Percentiles rank a stretch among this genome's conserved stretches.
Conservation (phyloP, 1,284 basidiomycete species). For the Entoloma clypeatum region DNA sequence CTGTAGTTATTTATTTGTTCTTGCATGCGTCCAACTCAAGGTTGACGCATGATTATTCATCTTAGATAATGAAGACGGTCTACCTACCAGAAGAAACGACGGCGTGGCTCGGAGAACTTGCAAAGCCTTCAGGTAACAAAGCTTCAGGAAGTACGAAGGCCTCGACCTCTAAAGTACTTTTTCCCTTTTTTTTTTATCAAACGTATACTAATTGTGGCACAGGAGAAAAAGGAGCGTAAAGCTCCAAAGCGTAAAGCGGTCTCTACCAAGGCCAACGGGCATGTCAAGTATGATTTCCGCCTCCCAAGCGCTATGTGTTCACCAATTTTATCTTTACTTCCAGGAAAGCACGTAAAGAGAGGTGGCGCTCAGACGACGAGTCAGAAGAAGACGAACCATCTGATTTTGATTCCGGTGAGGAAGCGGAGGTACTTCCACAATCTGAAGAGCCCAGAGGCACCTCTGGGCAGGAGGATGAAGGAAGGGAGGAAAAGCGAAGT, state of each 20-base stretch:
- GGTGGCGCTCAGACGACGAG: constrained; percentile 30
- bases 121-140: constrained; percentile 31
- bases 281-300: constrained; percentile 34
- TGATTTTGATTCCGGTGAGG: constrained; percentile 25
- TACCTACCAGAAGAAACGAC: constrained; percentile 63
- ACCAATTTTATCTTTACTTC: neutral
- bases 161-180: too few relatives aligned
- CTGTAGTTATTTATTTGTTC: constrained; percentile 37
- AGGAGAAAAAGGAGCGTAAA: constrained; percentile 41
- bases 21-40: neutral
- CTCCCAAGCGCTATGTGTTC: neutral
- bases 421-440: constrained; percentile 25
- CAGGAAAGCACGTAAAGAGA: constrained; percentile 33
- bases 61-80: constrained; percentile 57
- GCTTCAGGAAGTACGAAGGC: constrained; percentile 18
- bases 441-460: constrained; percentile 10
- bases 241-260: constrained; percentile 40
- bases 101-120: constrained; percentile 48
- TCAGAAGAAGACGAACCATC: constrained; percentile 28
- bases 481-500: constrained; percentile 29
- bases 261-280: constrained; percentile 34
- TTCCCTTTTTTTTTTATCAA: neutral
- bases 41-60: constrained; percentile 2
- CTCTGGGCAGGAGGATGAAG: constrained; percentile 22
- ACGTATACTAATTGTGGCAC: neutral